Conservation (phyloP, 208 protist genomes). For the Trypanosomatidae sp. region DNA sequence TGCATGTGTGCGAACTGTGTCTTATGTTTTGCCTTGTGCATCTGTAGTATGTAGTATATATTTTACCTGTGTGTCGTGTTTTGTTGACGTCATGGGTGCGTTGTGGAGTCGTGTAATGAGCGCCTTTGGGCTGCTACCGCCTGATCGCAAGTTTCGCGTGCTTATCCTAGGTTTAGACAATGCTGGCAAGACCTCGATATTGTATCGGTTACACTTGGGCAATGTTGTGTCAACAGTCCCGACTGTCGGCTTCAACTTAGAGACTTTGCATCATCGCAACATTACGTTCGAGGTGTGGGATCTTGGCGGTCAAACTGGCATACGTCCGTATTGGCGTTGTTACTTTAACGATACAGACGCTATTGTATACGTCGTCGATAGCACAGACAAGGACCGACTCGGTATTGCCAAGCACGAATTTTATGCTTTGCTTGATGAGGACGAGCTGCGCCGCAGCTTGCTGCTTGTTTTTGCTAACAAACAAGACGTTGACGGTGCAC, state of each 20-base stretch:
- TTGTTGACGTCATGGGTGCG: constrained; percentile 32
- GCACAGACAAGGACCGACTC: constrained; percentile 86
- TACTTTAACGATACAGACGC: constrained; percentile 95
- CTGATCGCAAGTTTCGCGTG: constrained; percentile 84
- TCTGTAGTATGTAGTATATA: not conserved
- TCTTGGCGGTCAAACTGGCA: constrained; percentile 94
- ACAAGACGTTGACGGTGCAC: constrained; percentile 80
- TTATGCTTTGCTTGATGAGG: constrained; percentile 71
- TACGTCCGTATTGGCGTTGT: constrained; percentile 94
- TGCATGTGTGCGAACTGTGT: not conserved
- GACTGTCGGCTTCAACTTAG: constrained; percentile 97
- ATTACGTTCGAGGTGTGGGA: constrained; percentile 98
- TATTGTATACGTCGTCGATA: constrained; percentile 92
- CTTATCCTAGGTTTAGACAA: constrained; percentile 94
- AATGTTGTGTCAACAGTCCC: constrained; percentile 95
- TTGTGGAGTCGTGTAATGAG: constrained; percentile 32
- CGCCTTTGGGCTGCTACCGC: constrained; percentile 39
- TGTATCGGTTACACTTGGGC: constrained; percentile 97
- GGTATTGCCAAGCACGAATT: constrained; percentile 85
- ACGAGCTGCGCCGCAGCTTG: constrained; percentile 74
- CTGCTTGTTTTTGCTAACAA: constrained; percentile 96
- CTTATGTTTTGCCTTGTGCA: constrained; percentile 1
- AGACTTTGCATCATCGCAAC: constrained; percentile 97
- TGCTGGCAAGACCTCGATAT: constrained; percentile 96
- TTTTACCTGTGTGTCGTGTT: constrained; percentile 1